Evolutionary conservation across 805 yeast genomes (phyloP).

Genomic region (Jamesozyma gamospora): DNA sequence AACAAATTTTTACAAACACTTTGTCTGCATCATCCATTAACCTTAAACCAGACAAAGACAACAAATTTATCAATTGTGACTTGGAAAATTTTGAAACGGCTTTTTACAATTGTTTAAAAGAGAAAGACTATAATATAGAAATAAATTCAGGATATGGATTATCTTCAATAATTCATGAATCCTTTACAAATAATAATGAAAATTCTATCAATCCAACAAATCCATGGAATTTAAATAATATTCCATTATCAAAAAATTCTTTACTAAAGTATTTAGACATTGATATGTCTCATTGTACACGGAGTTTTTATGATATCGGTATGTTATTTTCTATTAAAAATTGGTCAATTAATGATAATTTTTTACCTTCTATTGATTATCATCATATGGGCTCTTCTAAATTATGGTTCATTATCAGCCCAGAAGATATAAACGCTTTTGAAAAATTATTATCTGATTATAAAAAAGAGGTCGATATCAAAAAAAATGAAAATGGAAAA

Average conservation of each 20-base stretch:
- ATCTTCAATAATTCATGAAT: slow-evolving; percentile 33
- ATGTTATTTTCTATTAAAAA: slow-evolving; percentile 45
- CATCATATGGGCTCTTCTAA: slow-evolving; percentile 46
- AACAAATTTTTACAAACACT: neutral
- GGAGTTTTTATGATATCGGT: slow-evolving; percentile 40
- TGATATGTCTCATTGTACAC: slow-evolving; percentile 34
- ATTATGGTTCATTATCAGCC: slow-evolving; percentile 56
- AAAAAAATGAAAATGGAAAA: slow-evolving; percentile 20
- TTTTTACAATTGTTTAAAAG: slow-evolving; percentile 35
- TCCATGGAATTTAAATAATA: slow-evolving; percentile 52
- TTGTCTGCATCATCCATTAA: too few relatives aligned
- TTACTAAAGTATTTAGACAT: slow-evolving; percentile 37
- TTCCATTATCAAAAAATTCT: slow-evolving; percentile 42
- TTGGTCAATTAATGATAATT: slow-evolving; percentile 56
- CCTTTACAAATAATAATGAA: slow-evolving; percentile 13
- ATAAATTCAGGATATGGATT: slow-evolving; percentile 31
- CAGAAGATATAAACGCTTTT: slow-evolving; percentile 41
- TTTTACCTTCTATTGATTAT: slow-evolving; percentile 43
- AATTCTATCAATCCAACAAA: slow-evolving; percentile 7
- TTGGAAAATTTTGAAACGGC: slow-evolving; percentile 30
- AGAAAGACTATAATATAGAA: slow-evolving; percentile 25
- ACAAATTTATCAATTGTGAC: neutral
- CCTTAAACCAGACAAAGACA: neutral
- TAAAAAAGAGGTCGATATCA: neutral
- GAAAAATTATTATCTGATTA: slow-evolving; percentile 27